Percentiles rank a stretch among this genome's conserved stretches.
Evolutionary conservation across 2,329 filamentous ascomycete species (phyloP).

Genomic region (Neoascochyta sp.): DNA sequence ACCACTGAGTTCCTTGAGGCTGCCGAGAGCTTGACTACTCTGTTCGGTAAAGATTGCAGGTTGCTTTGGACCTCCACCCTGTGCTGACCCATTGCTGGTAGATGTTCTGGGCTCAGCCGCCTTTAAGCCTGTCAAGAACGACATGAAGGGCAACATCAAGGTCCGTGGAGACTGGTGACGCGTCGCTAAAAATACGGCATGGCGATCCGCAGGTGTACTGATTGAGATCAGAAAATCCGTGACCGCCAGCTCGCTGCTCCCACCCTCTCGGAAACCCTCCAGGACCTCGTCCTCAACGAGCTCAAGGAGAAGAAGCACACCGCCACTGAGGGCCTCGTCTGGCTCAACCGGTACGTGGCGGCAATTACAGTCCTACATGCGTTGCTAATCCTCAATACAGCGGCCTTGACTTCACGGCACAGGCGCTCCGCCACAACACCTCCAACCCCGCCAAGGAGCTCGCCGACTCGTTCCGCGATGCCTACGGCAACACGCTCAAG

Average conservation of each 20-base stretch:
- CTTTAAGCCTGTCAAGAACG: slow-evolving; percentile 86
- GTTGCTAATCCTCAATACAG: slow-evolving; percentile 46
- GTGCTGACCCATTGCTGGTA: slow-evolving; percentile 21
- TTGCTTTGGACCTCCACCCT: background rate
- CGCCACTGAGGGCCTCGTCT: slow-evolving; percentile 85
- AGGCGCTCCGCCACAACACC: slow-evolving; percentile 76
- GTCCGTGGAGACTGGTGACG: slow-evolving; percentile 47
- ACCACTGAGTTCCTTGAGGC: slow-evolving; percentile 90
- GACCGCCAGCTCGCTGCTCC: slow-evolving; percentile 76
- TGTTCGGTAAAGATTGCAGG: slow-evolving; percentile 65
- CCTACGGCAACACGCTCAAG: slow-evolving; percentile 85
- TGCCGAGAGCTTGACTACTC: slow-evolving; percentile 75
- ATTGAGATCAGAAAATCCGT: slow-evolving; percentile 69
- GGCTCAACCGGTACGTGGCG: slow-evolving; percentile 72
- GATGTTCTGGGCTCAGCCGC: slow-evolving; percentile 65
- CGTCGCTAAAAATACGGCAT: too few species aligned
- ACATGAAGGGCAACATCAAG: slow-evolving; percentile 89
- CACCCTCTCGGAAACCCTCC: slow-evolving; percentile 74
- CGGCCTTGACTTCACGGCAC: slow-evolving; percentile 88
- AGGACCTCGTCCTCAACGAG: slow-evolving; percentile 82
- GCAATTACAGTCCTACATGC: slow-evolving; percentile 1
- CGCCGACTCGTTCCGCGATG: slow-evolving; percentile 76
- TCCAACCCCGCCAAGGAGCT: slow-evolving; percentile 69
- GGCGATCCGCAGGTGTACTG: too few species aligned
- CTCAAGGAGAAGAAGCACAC: slow-evolving; percentile 83